Evolutionary conservation across 768 basidiomycete species (phyloP), one percentile per base, ranked within the genome.

Genomic region (Agaricus bisporus): DNA sequence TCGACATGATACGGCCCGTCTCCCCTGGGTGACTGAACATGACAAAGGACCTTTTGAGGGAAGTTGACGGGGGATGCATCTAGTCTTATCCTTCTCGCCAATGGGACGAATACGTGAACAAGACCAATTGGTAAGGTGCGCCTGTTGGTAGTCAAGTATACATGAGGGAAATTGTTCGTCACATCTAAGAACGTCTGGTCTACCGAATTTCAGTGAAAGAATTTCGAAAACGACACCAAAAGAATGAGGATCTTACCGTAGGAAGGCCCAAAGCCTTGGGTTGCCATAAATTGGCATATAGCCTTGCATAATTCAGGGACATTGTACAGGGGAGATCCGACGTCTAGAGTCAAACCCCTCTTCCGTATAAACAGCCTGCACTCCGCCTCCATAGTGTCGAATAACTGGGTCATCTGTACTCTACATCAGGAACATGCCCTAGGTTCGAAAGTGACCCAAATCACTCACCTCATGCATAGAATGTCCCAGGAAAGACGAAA

Each of bases 121-220:
- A 86, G 68, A 10, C 81, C 81, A 45, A 86, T 76, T 0, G 84
- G 83, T 41, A 86, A 73, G 0, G 81, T 77, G 20, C 64, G 64
- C 52, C 72, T 80, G 59, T 76, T 66, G 0, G 72, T 71, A 1
- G 68, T 70, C 18, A 86, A 71, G 60, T 84, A 82, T 50, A 68
- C 62, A 57, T 85, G 83, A 15, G 85, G 83, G 56, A 83, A 84
- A 44, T 77, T 76, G 56, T 81, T 78, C 47, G 70, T 61, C n/a
- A 81, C 67, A 32, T 70, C 57, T 49, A 72, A 66, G 59, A 77
- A 81, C 12, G 60, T 61, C n/a, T 61, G 41, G 4, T 63, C 76
- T 77, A 22, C 10, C 12, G 12, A 41, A 26, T 35, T 44, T 37
- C 17, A 44, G 25, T 58, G 41, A 35, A 37, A 10, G 47, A 14